Base-by-base conservation (phyloP, 2,329 filamentous ascomycete species). In the Venturia aucupariae region DNA sequence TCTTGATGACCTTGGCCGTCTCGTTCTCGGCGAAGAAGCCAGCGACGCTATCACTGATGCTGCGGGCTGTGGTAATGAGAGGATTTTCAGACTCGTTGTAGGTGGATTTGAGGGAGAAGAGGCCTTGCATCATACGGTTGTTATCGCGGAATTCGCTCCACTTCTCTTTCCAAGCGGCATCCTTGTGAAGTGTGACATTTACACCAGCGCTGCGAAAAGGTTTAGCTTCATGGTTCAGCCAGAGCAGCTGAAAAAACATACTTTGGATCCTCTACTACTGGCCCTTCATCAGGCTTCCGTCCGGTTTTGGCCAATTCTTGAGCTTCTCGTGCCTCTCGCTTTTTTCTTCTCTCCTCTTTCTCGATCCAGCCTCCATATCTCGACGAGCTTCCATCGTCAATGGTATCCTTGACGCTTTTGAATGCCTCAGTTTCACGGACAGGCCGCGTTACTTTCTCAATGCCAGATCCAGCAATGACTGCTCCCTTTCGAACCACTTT, bases 1-100 rank as follows among this genome's bases (percentile, higher is more conserved):
- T 96, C 81, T 97, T 97, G 80, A 97, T 96, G 42, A 99, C 94
- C 84, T 88, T 89, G 38, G 94, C 94, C 0, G 92, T 97, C 80
- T 99, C 94, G 75, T 97, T 99, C 77, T 99, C 94, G 67, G 94
- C 94, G 69, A 99, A 99, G 80, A 97, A 99, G 35, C 94, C 92
- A 59, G 90, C 91, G 46, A 99, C 86, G 65, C 89, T 86, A 75
- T 99, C 94, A 39, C 92, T 93, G 70, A 99, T 96, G 75, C 90
- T 92, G 73, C 94, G 89, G 1, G 92, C 94, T 0, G 93, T 97
- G 59, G 87, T 90, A 68, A 99, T 90, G 54, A 99, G 82, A 7
- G 94, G 93, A 75, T 99, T 99, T 74, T 99, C 94, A 13, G 94
- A 97, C 78, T 99, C 94, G 69, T 96, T 89, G 79, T 97, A 97